Base-by-base conservation (phyloP, 768 basidiomycete genomes). In the Filobasidium wieringae region DNA sequence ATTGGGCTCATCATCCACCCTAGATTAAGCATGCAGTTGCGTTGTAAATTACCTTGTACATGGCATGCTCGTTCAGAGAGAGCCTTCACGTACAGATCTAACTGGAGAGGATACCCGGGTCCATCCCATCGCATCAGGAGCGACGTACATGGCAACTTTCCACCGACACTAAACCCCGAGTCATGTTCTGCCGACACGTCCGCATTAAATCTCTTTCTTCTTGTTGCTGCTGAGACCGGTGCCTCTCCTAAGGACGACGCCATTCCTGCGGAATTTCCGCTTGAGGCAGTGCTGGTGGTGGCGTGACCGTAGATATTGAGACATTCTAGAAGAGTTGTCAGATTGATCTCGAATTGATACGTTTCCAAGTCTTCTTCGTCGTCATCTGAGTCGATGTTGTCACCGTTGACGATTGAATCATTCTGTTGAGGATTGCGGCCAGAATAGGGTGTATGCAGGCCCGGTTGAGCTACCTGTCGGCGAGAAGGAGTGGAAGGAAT, bases 271-370 rank as follows among this genome's bases (percentile, higher is more conserved):
- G 77, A 75, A 37, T 80, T 79, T 75, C 79, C 45, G 75, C 71
- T 52, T 73, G 75, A 55, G 75, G 77, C 51, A 31, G 29, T 19
- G 60, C 32, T 45, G 7, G 27, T 45, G 30, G 52, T 72, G 1
- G 86, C 87, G 11, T 89, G 87, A 29, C 93, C 92, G 66, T 92
- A 96, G 55, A 96, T 84, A 66, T 93, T 92, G 31, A 99, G 78
- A 66, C 88, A 91, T 63, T 95, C 90, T 60, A 95, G 80, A 51
- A 96, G 75, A 2, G 84, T 84, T 69, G 82, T 80, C 36, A 99
- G 80, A 2, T 86, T 85, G 56, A 99, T 80, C 71, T 92, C 88
- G 66, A 96, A 86, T 7, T 54, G 52, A 29, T 81, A 79, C 2
- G 76, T 75, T 40, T 57, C 49, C 31, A 70, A 63, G 24, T 57